Evolutionary conservation across 148 eudicot species (phyloP), one percentile per base, ranked within the genome.

Genomic region (Hydrangea macrophylla): DNA sequence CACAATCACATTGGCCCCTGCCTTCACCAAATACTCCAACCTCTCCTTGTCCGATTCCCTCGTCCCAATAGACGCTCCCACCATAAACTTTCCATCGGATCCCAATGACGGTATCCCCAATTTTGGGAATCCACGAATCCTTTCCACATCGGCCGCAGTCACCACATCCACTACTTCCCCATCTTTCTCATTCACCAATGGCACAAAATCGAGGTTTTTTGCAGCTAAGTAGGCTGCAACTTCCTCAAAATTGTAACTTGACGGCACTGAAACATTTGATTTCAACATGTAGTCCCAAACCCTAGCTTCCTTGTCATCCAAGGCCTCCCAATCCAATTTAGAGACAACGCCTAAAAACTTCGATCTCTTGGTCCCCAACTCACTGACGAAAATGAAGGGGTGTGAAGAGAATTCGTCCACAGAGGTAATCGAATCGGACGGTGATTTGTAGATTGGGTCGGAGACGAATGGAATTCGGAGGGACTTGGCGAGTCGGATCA

Each of bases 41-140:
- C 91, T 84, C 81, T 80, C 84, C 72, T 86, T 86, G 73, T 89
- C 91, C 13, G 87, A 70, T 54, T 86, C 91, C 75, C 95, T 68
- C 15, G 95, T 89, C 57, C 95, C 95, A 30, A 89, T 84, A 9
- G 95, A 72, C n/a, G 85, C 95, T 57, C 94, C 95, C 1, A 89
- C 87, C 63, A 84, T 59, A 42, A 86, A 86, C 11, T 77, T 68
- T 58, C 95, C 95, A 30, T 84, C 75, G 9, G 78, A 12, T 15
- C 81, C 80, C 50, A 89, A 22, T 0, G 91, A 89, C 0, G 95
- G 91, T 64, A 82, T 32, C 24, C 90, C 89, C 37, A 66, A 24
- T 66, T 80, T 89, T 1, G 95, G 91, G 65, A 75, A 82, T 23
- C 67, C 80, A 51, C 45, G 58, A 68, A 88, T 78, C 66, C 77